Evolutionary conservation across 2,329 filamentous ascomycete genomes (phyloP), one percentile per base, ranked within the genome.

Genomic region (Aspergillus vadensis): DNA sequence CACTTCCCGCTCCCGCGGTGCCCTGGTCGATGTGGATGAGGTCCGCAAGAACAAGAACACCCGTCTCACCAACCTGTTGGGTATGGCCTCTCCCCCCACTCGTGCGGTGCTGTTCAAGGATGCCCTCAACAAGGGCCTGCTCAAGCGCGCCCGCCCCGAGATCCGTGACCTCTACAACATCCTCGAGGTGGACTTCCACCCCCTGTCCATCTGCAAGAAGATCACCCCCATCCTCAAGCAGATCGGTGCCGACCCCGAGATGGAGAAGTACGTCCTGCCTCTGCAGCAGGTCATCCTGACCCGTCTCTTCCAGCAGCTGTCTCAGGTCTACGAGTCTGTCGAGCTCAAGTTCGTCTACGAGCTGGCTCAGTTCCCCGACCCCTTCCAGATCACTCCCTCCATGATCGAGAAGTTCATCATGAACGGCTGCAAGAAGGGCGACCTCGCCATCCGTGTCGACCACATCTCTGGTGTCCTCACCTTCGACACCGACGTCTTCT

Each of bases 351-450:
- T 98, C 71, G 94, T 99, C 50, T 90, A 97, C 77, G 89, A 91
- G 72, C 89, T 99, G 57, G 95, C 95, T 64, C 86, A 95, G 74
- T 99, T 99, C 85, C 95, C 95, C 9, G 93, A 96, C 76, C 92
- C 95, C 44, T 98, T 96, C 86, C 90, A 97, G 80, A 92, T 98
- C 68, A 90, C 86, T 65, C 88, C 91, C 57, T 88, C 89, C 67
- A 96, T 91, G 63, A 96, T 99, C 68, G 95, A 99, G 84, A 99
- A 98, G 82, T 99, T 99, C 84, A 98, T 99, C 84, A 99, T 99
- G 95, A 99, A 99, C 79, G 95, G 95, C 65, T 98, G 96, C 86
- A 99, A 99, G 88, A 99, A 99, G 86, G 95, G 95, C 59, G 95
- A 99, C 71, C 85, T 99, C 49, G 91, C 95, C 57, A 96, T 99